phyloP scores from a whole-genome alignment of 306 rosid genomes.

The Inga laurina region DNA sequence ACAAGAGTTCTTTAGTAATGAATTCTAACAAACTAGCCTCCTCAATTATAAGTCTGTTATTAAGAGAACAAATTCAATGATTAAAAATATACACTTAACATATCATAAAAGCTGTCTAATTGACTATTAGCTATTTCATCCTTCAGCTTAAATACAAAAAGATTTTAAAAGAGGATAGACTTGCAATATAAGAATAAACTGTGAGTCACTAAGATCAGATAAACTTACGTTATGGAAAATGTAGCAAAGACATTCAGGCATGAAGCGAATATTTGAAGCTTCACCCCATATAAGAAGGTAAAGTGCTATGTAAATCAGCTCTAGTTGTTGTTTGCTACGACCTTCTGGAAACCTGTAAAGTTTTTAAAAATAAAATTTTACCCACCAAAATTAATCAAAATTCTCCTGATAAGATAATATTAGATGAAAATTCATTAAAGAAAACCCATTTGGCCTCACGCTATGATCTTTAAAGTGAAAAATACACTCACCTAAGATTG shows the following conservation, averaged over 20 bases:
- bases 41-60: background rate
- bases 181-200: constrained; percentile 28
- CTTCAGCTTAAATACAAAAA: background rate
- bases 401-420: constrained; percentile 21
- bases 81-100: background rate
- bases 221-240: constrained; percentile 82
- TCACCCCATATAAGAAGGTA: constrained; percentile 99
- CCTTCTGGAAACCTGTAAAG: constrained; percentile 50
- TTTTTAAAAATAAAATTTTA: constrained; percentile 21
- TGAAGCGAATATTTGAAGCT: constrained; percentile 97
- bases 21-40: background rate
- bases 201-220: constrained; percentile 7
- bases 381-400: constrained; percentile 25
- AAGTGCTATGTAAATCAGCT: constrained; percentile 83
- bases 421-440: constrained; percentile 28
- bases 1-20: background rate
- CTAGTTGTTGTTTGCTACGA: constrained; percentile 52
- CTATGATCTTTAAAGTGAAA: constrained; percentile 27
- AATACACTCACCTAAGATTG: constrained; percentile 56
- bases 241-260: constrained; percentile 99
- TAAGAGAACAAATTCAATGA: background rate
- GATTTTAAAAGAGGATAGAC: background rate
- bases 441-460: constrained; percentile 21
- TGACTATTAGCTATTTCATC: background rate
- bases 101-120: background rate